Evolutionary conservation across 2,329 filamentous ascomycete species (phyloP), one percentile per base, ranked within the genome.

Genomic region (Colletotrichum australisinense): DNA sequence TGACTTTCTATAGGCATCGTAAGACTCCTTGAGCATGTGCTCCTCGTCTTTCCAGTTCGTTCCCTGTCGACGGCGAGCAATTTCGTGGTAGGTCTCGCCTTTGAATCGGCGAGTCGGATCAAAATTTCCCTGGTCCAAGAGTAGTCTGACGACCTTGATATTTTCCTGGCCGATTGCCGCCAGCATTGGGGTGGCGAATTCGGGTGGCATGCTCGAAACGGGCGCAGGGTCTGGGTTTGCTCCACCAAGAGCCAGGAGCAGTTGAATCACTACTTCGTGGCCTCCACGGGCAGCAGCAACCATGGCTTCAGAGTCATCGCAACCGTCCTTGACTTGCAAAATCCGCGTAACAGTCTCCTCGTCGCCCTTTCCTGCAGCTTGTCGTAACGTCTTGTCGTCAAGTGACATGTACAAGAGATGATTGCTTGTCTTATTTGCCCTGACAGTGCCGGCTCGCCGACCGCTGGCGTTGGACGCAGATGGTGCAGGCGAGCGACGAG

Each of bases 221-320:
- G 94, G 90, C 7, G 89, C 86, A 38, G 95, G 95, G 77, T 97
- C 94, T 0, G 89, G 87, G 66, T 90, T 89, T 14, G 89, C 89
- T 62, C 88, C 86, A 3, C 93, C 93, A 76, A 95, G 85, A 9
- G 92, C 93, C 55, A 95, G 83, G 63, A 95, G 83, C 32, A 98
- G 89, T 79, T 95, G 94, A 74, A 98, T 91, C 28, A 97, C 93
- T 70, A 96, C 91, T 77, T 95, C 92, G 79, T 99, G 96, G 1
- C 97, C 97, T 70, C 95, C 97, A 82, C 95, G 93, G 35, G 97
- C 95, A 26, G 97, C 97, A 68, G 94, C 95, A 68, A 98, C 95
- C 82, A 98, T 92, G 58, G 95, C 94, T 76, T 95, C 93, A 1
- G 95, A 92, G 80, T 98, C 96, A 75, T 92, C 88, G 72, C 87